These are phyloP conservation scores for Crotalaria pallida DNA, from an alignment of 306 rosid genomes.

Conservation along the genomic window DNA sequence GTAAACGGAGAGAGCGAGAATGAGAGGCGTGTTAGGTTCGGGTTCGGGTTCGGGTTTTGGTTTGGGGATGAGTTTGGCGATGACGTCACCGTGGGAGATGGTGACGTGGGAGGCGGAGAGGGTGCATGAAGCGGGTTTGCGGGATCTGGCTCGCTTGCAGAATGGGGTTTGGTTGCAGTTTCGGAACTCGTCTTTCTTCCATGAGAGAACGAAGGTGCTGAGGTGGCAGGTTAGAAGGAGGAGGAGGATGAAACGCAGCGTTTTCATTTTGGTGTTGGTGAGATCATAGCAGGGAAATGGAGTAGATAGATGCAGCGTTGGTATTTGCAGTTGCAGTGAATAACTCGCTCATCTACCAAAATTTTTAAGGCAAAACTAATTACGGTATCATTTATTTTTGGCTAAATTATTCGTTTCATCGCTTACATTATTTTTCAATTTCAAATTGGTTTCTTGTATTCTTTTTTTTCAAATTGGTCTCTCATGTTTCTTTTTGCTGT, in stretches of 20 bases:
- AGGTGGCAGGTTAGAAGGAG: constrained; percentile 35
- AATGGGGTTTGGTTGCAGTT: constrained; percentile 90
- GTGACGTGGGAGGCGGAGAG: constrained; percentile 49
- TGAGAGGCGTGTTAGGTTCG: constrained; percentile 42
- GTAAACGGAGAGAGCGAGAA: constrained; percentile 66
- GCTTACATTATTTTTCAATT: no score
- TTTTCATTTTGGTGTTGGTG: constrained; percentile 19
- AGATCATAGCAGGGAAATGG: constrained; percentile 22
- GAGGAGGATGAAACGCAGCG: constrained; percentile 38
- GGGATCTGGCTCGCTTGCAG: constrained; percentile 84
- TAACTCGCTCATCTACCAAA: background rate
- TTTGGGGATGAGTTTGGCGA: constrained; percentile 56
- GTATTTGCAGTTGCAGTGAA: background rate
- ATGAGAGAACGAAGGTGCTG: constrained; percentile 47
- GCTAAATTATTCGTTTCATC: no score
- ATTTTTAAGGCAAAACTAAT: no score
- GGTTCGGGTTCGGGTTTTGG: constrained; percentile 3
- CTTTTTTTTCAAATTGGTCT: no score
- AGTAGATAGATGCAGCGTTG: background rate
- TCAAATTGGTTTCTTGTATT: no score
- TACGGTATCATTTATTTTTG: no score
- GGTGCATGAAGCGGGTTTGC: constrained; percentile 50
- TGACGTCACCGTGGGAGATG: constrained; percentile 65
- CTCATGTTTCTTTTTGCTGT: no score
- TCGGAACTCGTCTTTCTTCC: constrained; percentile 91